Evolutionary conservation across 257 asterid species (phyloP), one percentile per base, ranked within the genome.

Genomic region (Solanum neorickii): DNA sequence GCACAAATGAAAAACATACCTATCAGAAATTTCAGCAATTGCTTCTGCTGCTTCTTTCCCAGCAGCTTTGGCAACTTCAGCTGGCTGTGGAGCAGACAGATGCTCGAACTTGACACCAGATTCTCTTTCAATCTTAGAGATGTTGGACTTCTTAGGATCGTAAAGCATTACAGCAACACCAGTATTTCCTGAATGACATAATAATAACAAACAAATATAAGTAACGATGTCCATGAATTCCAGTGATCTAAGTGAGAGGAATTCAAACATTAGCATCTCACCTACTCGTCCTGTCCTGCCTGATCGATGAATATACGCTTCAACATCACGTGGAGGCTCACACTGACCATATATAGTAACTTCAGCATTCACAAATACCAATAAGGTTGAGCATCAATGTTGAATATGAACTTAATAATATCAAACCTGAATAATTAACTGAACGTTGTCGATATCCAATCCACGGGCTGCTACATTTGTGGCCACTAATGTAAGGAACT

Each of bases 251-350:
- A 29, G n/a, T 23, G 8, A 47, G 56, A 86, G 74, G 21, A 76
- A 86, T 46, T 65, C 9, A 6, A 87, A 74, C 25, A 92, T 68
- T 66, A 88, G 66, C n/a, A 74, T 86, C 86, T 84, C 87, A 94
- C 99, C 98, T 52, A 99, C 99, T 90, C 99, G 92, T 49, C 99
- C 99, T n/a, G 99, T 97, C 87, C 99, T 91, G 84, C 99, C 99
- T 91, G 99, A 97, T 16, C 99, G 94, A 93, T 97, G 99, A 89
- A 97, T 97, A 91, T 97, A 96, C 49, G 95, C 99, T 91, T 96
- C 99, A 31, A 95, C 99, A 86, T 96, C 98, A 83, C 94, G 84
- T 95, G 46, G 99, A 98, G 7, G 99, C 98, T 97, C 99, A 89
- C 99, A 97, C 99, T 97, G 83, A 90, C 52, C 85, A 90, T 18